phyloP scores from a whole-genome alignment of 164 flowering plant genomes.

The Sedum album region DNA sequence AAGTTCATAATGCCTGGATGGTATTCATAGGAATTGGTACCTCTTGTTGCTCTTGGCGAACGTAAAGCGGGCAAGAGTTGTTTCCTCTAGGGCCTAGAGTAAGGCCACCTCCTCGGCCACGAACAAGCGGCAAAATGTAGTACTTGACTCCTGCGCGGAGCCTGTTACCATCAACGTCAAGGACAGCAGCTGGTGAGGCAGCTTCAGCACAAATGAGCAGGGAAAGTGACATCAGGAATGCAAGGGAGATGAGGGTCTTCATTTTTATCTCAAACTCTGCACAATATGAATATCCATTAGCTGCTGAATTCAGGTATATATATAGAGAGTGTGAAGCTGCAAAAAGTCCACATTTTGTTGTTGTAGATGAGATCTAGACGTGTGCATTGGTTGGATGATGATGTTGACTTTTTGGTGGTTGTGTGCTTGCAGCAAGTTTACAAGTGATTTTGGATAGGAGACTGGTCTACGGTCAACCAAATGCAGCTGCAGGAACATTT shows the following conservation, averaged over 20 bases:
- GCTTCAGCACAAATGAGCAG: conserved; percentile 3
- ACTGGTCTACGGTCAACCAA: neutral
- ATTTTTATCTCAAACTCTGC: neutral
- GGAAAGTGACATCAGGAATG: neutral
- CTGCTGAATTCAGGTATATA: neutral
- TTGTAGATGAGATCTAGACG: neutral
- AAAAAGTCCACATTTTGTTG: neutral
- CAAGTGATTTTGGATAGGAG: neutral
- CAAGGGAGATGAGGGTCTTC: neutral
- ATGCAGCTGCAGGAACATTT: neutral
- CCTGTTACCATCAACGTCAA: conserved; percentile 20
- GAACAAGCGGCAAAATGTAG: conserved; percentile 34
- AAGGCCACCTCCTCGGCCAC: conserved; percentile 43
- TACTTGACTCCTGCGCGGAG: conserved; percentile 22
- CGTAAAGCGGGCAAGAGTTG: conserved; percentile 29
- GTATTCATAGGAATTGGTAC: neutral
- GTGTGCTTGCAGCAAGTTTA: neutral
- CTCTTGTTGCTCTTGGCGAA: conserved; percentile 28
- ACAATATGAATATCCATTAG: neutral
- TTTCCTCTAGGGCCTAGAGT: conserved; percentile 18
- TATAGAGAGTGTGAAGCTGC: neutral
- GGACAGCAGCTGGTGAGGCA: conserved; percentile 23
- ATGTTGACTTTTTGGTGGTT: neutral
- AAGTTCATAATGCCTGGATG: neutral
- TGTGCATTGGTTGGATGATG: neutral